Base-by-base conservation (phyloP, 164 flowering plant genomes). In the Sextonia rubra region DNA sequence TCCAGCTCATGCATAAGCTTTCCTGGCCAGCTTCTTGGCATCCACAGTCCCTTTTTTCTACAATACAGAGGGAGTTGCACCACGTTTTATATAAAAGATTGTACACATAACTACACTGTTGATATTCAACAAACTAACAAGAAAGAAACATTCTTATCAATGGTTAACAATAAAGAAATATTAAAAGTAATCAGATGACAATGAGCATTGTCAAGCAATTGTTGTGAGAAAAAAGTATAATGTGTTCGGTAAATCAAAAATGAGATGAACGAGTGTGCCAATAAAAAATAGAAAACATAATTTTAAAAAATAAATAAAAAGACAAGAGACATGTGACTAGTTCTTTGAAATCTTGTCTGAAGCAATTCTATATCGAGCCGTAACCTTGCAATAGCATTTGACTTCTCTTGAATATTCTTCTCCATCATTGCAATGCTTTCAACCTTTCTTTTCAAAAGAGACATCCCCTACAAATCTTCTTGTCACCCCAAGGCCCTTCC, bases 1-100 rank as follows among this genome's bases (percentile, higher is more conserved):
- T 68, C 47, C 80, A 68, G 89, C 89, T 37, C 88, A 89, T 69
- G 96, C 91, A 81, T 87, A 87, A 67, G 94, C 98, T 84, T 89
- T 90, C 14, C 87, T 88, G 20, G 88, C 80, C 81, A 77, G 80
- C 82, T 88, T 86, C 75, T 81, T 84, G 69, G 79, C 85, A 80
- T 85, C 90, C 29, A 77, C 76, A 26, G 83, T 73, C n/a, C 86
- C 96, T 73, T 87, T 90, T 77, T 81, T 78, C 99, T 95, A 32
- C 37, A 47, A 76, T 27, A 52, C 3, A 61, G 55, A 55, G 30
- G 12, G 47, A 24, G 29, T 37, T 37, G 44, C 44, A 37, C 44
- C 44, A 8, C 8, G 6, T 32, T 37, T 37, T 5, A 37, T 37
- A 8, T 9, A 37, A 5, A 8, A 37, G 44, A 37, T 37, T 37